phyloP scores from a whole-genome alignment of 2,329 filamentous ascomycete genomes.

The Pseudogymnoascus sp. region DNA sequence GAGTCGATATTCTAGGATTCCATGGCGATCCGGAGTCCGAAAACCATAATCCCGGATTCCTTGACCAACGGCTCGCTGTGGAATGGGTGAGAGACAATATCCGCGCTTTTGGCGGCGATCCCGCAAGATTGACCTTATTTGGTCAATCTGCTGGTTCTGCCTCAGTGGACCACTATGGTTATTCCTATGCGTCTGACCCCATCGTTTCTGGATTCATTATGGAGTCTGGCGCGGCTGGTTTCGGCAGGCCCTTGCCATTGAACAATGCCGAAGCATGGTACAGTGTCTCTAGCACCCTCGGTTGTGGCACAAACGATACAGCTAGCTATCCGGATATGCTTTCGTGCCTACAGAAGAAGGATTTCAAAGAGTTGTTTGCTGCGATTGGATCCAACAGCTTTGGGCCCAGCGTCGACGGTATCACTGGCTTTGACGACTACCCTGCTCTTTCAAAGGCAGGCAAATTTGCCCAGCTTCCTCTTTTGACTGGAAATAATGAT shows the following conservation, averaged over 20 bases:
- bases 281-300: slow-evolving; percentile 20
- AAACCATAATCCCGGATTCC: slow-evolving; percentile 14
- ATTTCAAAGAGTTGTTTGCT: slow-evolving; percentile 17
- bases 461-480: slow-evolving; percentile 20
- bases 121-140: slow-evolving; percentile 46
- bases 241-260: slow-evolving; percentile 18
- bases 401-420: slow-evolving; percentile 18
- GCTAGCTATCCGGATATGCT: slow-evolving; percentile 19
- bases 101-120: slow-evolving; percentile 30
- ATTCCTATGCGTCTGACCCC: slow-evolving; percentile 18
- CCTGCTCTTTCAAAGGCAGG: slow-evolving; percentile 16
- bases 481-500: slow-evolving; percentile 30
- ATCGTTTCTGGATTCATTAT: slow-evolving; percentile 18
- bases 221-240: slow-evolving; percentile 26
- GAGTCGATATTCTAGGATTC: slow-evolving; percentile 30
- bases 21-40: slow-evolving; percentile 22
- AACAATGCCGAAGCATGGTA: slow-evolving; percentile 22
- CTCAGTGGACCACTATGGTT: slow-evolving; percentile 33
- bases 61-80: slow-evolving; percentile 27
- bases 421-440: slow-evolving; percentile 26
- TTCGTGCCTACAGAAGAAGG: slow-evolving; percentile 24
- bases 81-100: slow-evolving; percentile 34
- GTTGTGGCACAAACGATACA: slow-evolving; percentile 24
- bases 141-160: slow-evolving; percentile 54
- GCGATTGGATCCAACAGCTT: slow-evolving; percentile 21